Conservation (phyloP, 306 rosid genomes). For the Cucurbita argyrosperma region DNA sequence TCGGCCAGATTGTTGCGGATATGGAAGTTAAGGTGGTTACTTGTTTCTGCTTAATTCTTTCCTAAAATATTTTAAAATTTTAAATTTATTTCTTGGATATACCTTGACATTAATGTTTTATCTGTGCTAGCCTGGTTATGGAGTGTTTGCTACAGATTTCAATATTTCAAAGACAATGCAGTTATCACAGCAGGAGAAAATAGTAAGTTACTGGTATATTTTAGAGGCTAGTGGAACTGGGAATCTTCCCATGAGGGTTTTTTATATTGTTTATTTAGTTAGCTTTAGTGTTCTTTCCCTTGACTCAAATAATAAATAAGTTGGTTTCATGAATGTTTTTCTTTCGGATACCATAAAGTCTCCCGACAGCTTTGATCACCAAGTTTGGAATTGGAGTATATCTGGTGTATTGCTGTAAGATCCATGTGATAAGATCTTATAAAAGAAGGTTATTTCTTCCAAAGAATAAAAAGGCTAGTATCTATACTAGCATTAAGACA, state of each 20-base stretch:
- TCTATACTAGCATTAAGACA: neutral
- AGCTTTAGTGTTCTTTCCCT: neutral
- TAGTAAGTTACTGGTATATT: constrained; percentile 37
- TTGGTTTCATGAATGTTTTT: neutral
- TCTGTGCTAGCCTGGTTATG: constrained; percentile 70
- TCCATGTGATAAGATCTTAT: neutral
- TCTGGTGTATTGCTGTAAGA: neutral
- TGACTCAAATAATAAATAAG: neutral
- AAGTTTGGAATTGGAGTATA: neutral
- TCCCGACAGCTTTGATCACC: neutral
- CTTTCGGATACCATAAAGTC: neutral
- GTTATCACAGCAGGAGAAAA: constrained; percentile 27
- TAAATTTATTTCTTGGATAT: neutral
- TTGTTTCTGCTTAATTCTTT: neutral
- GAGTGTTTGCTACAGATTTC: constrained; percentile 47
- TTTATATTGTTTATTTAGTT: neutral
- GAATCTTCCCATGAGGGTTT: neutral
- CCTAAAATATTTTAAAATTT: neutral
- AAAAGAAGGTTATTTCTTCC: neutral
- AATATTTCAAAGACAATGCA: constrained; percentile 34
- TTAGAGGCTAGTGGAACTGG: neutral
- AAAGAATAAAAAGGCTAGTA: neutral
- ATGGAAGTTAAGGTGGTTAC: constrained; percentile 54
- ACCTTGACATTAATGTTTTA: constrained; percentile 1
- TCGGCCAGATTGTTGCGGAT: constrained; percentile 47